Base-by-base conservation (phyloP, 2,329 filamentous ascomycete species). In the Sclerotiophoma versabilis region DNA sequence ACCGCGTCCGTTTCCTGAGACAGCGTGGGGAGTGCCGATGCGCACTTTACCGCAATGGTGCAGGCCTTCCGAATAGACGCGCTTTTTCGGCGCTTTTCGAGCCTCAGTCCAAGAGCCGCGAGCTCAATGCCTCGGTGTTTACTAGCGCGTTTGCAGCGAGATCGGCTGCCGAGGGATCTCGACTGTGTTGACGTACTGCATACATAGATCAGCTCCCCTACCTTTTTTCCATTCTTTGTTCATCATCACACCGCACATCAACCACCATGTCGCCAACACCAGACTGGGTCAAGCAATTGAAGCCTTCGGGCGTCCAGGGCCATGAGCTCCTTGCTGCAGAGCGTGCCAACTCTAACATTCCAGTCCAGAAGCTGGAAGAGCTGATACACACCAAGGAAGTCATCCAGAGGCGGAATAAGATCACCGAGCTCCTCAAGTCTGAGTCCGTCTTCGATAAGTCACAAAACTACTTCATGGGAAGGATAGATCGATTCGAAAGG, bases 361-460 rank as follows among this genome's bases (percentile, higher is more conserved):
- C 87, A 23, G 84, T 91, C 17, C 82, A 88, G 54, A 84, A 86
- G 68, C 79, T 93, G 8, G 84, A 87, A 39, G 80, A 84, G 45
- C 87, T 90, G 65, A 79, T 93, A 39, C 89, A 90, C 73, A 89
- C 87, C 19, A 84, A 85, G 65, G 82, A 87, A 54, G 80, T 80
- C 5, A 79, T 92, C 10, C 80, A 87, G 51, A 80, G 83, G 36
- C 86, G 87, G 65, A 76, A 83, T 2, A 78, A 77, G 20, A 81
- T 93, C 23, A 77, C 91, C 5, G 76, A 82, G 41, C 81, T 91
- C n/a, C 81, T 93, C 5, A 78, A 87, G 63, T 72, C 80, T 0
- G 88, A 93, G 54, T 83, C 84, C 46, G 82, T 91, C 51, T 92
- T 93, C 63, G 87, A 92, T 75, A 93, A 92, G 77, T 86, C 86